Base-by-base conservation (phyloP, 2,329 filamentous ascomycete species). In the Paraphoma sp. region DNA sequence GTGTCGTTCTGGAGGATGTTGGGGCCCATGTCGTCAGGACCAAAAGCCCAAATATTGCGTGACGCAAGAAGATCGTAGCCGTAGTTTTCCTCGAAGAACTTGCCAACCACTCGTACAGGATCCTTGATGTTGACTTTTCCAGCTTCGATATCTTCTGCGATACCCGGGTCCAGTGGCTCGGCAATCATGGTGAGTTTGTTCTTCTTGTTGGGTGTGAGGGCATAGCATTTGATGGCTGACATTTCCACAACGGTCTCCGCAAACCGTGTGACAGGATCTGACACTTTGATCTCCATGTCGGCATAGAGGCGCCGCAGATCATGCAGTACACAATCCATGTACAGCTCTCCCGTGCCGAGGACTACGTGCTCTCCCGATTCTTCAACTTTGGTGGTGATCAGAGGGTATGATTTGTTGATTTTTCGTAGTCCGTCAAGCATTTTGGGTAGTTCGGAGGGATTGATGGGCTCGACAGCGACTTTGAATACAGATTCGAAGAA, bases 101-200 rank as follows among this genome's bases (percentile, higher is more conserved):
- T 96, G 68, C 93, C 94, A 42, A 96, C 95, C 74, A 94, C 93
- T 54, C 93, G 89, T 43, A 95, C 90, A 2, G 95, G 93, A 67
- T 98, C 94, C 62, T 90, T 92, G 79, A 99, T 97, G 70, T 87
- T 93, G 68, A 99, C 93, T 53, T 86, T 89, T 28, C 94, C 93
- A 46, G 86, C 88, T 80, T 99, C 95, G 62, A 99, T 98, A 69
- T 99, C 95, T 69, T 91, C 89, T 5, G 94, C 92, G 60, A 99
- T 96, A 14, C 95, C 95, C 68, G 96, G 91, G 65, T 99, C 95
- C 12, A 99, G 82, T 33, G 95, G 94, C 76, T 99, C 95, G 3
- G 95, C 95, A 54, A 98, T 91, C 92, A 99, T 97, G 36, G 95
- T 98, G 70, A 99, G 90, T 77, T 96, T 97, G 82, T 99, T 99